Conservation (phyloP, 371 early-diverging fungal genomes). For the Zopfochytrium polystomum region DNA sequence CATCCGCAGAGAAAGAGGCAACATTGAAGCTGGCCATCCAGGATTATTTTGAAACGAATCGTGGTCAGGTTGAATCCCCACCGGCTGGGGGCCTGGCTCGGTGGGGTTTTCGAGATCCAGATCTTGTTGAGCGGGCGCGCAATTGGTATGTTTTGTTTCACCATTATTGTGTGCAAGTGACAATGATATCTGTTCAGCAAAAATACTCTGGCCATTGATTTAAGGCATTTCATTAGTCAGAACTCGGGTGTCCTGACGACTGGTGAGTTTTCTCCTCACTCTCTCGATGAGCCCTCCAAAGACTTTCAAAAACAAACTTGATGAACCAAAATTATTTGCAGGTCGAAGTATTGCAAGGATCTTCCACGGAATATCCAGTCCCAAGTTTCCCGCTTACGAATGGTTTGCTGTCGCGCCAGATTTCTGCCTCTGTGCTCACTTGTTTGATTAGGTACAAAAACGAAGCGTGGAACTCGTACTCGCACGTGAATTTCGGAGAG, state of each 20-base stretch:
- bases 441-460: conserved; percentile 19
- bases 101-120: conserved; percentile 35
- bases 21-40: conserved; percentile 13
- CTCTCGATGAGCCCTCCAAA: neutral
- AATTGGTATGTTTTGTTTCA: conserved; percentile 3
- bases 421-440: neutral
- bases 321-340: conserved; percentile 16
- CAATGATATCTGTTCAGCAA: conserved; percentile 16
- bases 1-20: conserved; percentile 8
- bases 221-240: conserved; percentile 40
- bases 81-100: too few species aligned
- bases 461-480: conserved; percentile 36
- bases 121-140: conserved; percentile 20
- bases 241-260: conserved; percentile 42
- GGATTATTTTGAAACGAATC: conserved; percentile 18
- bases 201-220: conserved; percentile 32
- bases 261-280: conserved; percentile 21
- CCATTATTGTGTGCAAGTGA: neutral
- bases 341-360: conserved; percentile 58
- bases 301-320: too few species aligned
- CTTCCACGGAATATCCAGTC: conserved; percentile 62
- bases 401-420: conserved; percentile 34
- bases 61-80: neutral
- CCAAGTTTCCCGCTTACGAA: conserved; percentile 47
- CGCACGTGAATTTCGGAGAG: conserved; percentile 34